Conservation (phyloP, 768 basidiomycete species). For the Termitomyces eurrhizus region DNA sequence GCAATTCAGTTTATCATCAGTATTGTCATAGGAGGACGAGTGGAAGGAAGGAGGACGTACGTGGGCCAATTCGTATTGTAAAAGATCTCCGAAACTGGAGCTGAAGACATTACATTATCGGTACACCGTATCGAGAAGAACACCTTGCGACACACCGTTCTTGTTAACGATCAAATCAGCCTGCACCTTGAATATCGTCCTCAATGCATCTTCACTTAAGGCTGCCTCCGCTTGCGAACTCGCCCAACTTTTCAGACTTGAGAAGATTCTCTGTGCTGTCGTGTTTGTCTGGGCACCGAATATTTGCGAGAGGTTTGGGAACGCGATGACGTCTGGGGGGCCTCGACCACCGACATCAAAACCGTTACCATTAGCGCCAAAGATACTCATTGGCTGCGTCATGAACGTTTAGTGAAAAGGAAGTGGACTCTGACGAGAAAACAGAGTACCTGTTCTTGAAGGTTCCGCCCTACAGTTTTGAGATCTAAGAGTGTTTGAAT, state of each 20-base stretch:
- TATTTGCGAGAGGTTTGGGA: constrained; percentile 46
- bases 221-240: constrained; percentile 36
- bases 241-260: constrained; percentile 39
- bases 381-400: constrained; percentile 35
- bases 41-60: constrained; percentile 21
- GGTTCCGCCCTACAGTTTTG: constrained; percentile 50
- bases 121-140: neutral
- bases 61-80: constrained; percentile 42
- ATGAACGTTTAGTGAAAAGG: neutral
- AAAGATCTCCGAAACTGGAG: constrained; percentile 45
- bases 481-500: constrained; percentile 44
- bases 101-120: constrained; percentile 19
- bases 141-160: constrained; percentile 33
- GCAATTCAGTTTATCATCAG: neutral
- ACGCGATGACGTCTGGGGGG: constrained; percentile 47
- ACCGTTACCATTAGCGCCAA: constrained; percentile 37
- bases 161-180: constrained; percentile 43
- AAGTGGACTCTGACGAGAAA: neutral
- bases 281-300: constrained; percentile 31
- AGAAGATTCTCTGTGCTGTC: constrained; percentile 32
- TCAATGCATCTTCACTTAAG: constrained; percentile 35
- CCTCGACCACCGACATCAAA: constrained; percentile 38
- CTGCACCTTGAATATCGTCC: constrained; percentile 42
- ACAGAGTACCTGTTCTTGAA: constrained; percentile 46
- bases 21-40: neutral